Evolutionary conservation across 208 protist genomes (phyloP).

Genomic region (Sergeia podlipaevii): DNA sequence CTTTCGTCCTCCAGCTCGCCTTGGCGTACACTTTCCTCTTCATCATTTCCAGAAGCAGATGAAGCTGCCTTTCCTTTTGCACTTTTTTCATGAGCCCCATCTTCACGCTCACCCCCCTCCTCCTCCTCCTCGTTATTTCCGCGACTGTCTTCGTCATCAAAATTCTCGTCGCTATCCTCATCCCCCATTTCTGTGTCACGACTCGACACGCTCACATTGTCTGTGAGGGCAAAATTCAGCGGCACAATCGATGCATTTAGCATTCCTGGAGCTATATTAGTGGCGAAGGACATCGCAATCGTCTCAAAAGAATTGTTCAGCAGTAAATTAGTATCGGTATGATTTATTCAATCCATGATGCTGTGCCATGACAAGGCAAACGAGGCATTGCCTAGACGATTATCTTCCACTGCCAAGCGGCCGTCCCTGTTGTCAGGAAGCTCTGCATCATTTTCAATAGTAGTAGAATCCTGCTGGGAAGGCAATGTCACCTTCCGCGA

Average conservation of each 20-base stretch:
- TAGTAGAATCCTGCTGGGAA: slow-evolving; percentile 1
- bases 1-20: no score
- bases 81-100: background rate
- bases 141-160: slow-evolving; percentile 14
- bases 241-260: slow-evolving; percentile 31
- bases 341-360: slow-evolving; percentile 5
- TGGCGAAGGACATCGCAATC: slow-evolving; percentile 42
- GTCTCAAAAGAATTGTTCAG: slow-evolving; percentile 38
- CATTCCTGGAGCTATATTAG: slow-evolving; percentile 24
- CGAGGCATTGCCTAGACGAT: background rate
- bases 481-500: slow-evolving; percentile 11
- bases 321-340: slow-evolving; percentile 12
- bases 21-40: no score
- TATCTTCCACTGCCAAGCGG: background rate
- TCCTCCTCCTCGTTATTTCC: slow-evolving; percentile 7
- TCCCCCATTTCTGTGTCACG: background rate
- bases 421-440: background rate
- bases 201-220: no score
- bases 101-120: background rate
- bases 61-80: background rate
- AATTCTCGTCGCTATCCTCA: background rate
- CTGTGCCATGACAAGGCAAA: slow-evolving; percentile 1
- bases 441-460: background rate
- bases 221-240: slow-evolving; percentile 1
- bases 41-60: no score